These are phyloP conservation scores for Aspergillus pseudoglaucus DNA, from an alignment of 2,329 filamentous ascomycete genomes.

Conservation along the genomic window DNA sequence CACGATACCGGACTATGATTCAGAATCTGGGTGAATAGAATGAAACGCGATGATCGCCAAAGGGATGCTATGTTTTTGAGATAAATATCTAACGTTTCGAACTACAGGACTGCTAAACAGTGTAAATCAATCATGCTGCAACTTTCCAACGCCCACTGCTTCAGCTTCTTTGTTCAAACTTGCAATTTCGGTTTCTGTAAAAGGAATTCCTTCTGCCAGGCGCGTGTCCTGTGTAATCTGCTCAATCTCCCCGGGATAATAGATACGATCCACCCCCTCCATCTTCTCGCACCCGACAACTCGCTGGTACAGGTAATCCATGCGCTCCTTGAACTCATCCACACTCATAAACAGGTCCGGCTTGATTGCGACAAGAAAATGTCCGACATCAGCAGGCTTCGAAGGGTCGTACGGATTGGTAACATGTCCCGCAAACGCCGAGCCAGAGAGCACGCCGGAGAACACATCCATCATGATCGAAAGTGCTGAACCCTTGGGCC, in stretches of 20 bases:
- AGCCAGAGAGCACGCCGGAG: conserved; percentile 67
- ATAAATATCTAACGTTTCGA: neutral
- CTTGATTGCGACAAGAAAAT: conserved; percentile 66
- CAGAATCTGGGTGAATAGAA: neutral
- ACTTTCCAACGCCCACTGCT: neutral
- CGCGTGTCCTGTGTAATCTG: conserved; percentile 40
- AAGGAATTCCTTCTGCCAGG: neutral
- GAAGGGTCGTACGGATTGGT: conserved; percentile 69
- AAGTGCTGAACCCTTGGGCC: conserved; percentile 71
- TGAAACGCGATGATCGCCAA: neutral
- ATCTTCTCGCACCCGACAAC: conserved; percentile 49
- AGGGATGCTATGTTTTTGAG: neutral
- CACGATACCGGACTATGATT: neutral
- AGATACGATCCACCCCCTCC: conserved; percentile 50
- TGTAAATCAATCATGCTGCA: neutral
- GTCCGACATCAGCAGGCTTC: conserved; percentile 63
- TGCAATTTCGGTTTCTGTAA: neutral
- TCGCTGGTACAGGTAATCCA: conserved; percentile 53
- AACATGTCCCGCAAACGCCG: conserved; percentile 71
- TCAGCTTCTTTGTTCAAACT: neutral
- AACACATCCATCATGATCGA: conserved; percentile 88
- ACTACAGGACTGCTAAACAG: neutral
- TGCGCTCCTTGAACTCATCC: conserved; percentile 59
- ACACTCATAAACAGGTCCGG: conserved; percentile 67
- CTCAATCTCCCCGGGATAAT: conserved; percentile 54